Percentiles rank a stretch among this genome's conserved stretches.
Evolutionary conservation across 352 stramenopile species (phyloP).

Genomic region (Globisporangium viniferum): DNA sequence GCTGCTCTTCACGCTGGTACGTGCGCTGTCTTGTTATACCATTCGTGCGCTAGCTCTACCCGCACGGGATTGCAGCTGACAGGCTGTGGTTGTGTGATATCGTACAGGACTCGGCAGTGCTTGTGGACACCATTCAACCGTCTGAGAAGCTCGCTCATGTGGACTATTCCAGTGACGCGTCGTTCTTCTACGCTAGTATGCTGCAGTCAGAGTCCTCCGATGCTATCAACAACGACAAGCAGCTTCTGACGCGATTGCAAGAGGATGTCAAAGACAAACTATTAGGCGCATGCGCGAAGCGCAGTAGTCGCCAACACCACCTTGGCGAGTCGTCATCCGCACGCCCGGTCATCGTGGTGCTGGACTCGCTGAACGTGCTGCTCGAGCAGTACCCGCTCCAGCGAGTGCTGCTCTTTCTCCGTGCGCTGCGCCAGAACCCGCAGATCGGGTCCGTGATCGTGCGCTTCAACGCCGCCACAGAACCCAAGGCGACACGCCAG

Average conservation of each 20-base stretch:
- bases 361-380: conserved; percentile 68
- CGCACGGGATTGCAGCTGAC: not conserved
- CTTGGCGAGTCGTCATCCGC: not conserved
- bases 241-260: conserved; percentile 29
- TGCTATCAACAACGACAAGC: not conserved
- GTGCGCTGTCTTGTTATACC: not conserved
- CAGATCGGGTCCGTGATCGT: conserved; percentile 43
- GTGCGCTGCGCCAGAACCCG: conserved; percentile 25
- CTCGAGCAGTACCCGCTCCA: conserved; percentile 47
- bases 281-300: not conserved
- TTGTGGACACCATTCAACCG: conserved; percentile 16
- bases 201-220: not conserved
- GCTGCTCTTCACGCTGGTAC: conserved; percentile 37
- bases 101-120: conserved; percentile 25
- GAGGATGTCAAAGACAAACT: conserved; percentile 27
- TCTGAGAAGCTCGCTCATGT: conserved; percentile 35
- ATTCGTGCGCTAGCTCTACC: not conserved
- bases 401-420: conserved; percentile 42
- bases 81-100: not conserved
- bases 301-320: not conserved
- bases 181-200: conserved; percentile 18
- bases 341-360: conserved; percentile 46
- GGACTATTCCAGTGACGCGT: conserved; percentile 40
- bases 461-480: conserved; percentile 40
- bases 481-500: conserved; percentile 17